Base-by-base conservation (phyloP, 1,284 basidiomycete genomes). In the Ganoderma multipileum region DNA sequence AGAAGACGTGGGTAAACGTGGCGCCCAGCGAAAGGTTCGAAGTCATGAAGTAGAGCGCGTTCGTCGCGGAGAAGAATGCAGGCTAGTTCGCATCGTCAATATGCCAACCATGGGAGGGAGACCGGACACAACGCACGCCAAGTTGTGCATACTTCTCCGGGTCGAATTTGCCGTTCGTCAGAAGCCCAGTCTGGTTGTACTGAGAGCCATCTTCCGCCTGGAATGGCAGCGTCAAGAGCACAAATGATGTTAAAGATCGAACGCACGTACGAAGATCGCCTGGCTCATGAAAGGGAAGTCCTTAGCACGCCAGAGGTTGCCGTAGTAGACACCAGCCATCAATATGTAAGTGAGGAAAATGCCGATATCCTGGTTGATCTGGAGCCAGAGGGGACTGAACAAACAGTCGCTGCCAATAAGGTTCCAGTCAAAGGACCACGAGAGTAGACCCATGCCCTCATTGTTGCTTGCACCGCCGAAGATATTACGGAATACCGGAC, bases 401-500 rank as follows among this genome's bases (percentile, higher is more conserved):
- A 79, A 70, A 61, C 76, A 79, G 54, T 66, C 54, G 59, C 76
- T 76, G 57, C 76, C 74, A 64, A 79, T 79, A 11, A 77, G 67
- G 71, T 78, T 79, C 87, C 89, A 91, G 75, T 91, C 88, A 55
- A 90, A 83, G 71, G 82, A 86, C 68, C 89, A 75, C 9, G 84
- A 82, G 36, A 87, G 75, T 36, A 87, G 69, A 9, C 85, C 86
- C 30, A 87, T 81, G 20, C 86, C 86, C 75, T 90, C 85, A 68
- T 91, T 89, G 70, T 87, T 88, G 71, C 86, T 86, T 3, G 82
- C 86, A 33, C 89, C 88, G 54, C 89, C 89, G 65, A 91, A 90
- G 3, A 91, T 75, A 38, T 84, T 83, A 1, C 88, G 85, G 74
- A 90, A 84, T 28, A 83, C 77, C 0, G 81, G 71, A 28, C 78